phyloP scores from a whole-genome alignment of 1,284 basidiomycete species.

The Albatrellus sp. region DNA sequence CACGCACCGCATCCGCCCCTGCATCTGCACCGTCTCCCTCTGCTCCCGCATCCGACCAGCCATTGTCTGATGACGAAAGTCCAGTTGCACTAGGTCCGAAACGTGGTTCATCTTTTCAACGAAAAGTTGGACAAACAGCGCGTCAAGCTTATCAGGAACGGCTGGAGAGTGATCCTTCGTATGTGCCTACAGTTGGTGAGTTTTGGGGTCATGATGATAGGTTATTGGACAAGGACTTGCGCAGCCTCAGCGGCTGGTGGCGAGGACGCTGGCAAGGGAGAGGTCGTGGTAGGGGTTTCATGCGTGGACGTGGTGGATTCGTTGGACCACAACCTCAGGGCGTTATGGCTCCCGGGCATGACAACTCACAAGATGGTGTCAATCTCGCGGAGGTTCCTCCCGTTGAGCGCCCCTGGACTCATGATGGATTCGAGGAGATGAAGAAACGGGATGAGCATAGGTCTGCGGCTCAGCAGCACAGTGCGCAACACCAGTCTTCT shows the following conservation, averaged over 20 bases:
- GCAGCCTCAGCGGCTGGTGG: slow-evolving; percentile 74
- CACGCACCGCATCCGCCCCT: slow-evolving; percentile 11
- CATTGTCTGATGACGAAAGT: slow-evolving; percentile 6
- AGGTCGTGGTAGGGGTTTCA: slow-evolving; percentile 40
- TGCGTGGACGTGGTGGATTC: slow-evolving; percentile 40
- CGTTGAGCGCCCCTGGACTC: slow-evolving; percentile 61
- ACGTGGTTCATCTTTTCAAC: slow-evolving; percentile 12
- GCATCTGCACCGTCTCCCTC: slow-evolving; percentile 12
- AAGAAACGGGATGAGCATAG: slow-evolving; percentile 56
- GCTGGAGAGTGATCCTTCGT: slow-evolving; percentile 71
- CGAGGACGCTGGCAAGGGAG: slow-evolving; percentile 63
- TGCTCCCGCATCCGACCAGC: slow-evolving; percentile 2
- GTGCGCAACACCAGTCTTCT: slow-evolving; percentile 15
- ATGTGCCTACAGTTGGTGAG: slow-evolving; percentile 74
- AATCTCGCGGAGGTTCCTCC: slow-evolving; percentile 28
- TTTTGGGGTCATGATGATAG: slow-evolving; percentile 92
- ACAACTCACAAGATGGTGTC: slow-evolving; percentile 8
- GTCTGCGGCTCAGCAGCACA: background rate
- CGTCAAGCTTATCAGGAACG: slow-evolving; percentile 70
- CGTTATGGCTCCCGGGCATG: slow-evolving; percentile 5
- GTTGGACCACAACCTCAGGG: slow-evolving; percentile 13
- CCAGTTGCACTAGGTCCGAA: slow-evolving; percentile 4
- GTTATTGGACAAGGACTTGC: slow-evolving; percentile 59
- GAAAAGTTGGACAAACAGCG: slow-evolving; percentile 41
- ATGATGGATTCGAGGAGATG: slow-evolving; percentile 79